phyloP scores from a whole-genome alignment of 148 eudicot genomes.

The Nepenthes mirabilis region DNA sequence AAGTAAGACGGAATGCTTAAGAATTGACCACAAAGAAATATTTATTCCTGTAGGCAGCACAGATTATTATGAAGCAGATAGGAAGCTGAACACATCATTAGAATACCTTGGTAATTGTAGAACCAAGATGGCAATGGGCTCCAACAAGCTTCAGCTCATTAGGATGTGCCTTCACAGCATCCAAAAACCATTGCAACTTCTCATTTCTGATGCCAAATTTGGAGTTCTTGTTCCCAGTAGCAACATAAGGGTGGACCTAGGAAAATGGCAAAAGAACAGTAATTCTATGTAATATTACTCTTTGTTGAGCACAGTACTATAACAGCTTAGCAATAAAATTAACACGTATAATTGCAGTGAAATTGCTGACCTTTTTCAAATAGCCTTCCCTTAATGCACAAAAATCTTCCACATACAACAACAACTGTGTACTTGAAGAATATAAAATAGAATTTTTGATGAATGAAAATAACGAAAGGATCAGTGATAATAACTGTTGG shows the following conservation, averaged over 20 bases:
- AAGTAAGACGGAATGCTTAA: no score
- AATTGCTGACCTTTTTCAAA: no score
- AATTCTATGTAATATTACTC: background rate
- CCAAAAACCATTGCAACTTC: slow-evolving; percentile 91
- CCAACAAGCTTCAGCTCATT: slow-evolving; percentile 84
- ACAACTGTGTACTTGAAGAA: no score
- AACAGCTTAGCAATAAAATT: background rate
- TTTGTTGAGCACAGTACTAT: background rate
- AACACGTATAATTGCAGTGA: no score
- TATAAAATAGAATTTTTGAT: no score
- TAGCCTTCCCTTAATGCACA: no score
- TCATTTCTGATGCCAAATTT: slow-evolving; percentile 93
- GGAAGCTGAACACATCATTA: background rate
- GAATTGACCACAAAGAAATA: no score
- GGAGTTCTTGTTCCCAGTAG: slow-evolving; percentile 88
- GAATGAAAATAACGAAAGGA: no score
- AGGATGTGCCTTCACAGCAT: slow-evolving; percentile 91
- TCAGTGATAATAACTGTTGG: no score
- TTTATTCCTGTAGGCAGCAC: no score
- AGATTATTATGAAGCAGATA: no score
- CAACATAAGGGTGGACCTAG: slow-evolving; percentile 88
- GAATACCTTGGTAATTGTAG: slow-evolving; percentile 83
- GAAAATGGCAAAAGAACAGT: background rate
- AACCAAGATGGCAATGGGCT: slow-evolving; percentile 91
- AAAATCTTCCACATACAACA: no score